These are phyloP conservation scores for Neofusicoccum sp. DNA, from an alignment of 2,329 filamentous ascomycete species.

Conservation along the genomic window DNA sequence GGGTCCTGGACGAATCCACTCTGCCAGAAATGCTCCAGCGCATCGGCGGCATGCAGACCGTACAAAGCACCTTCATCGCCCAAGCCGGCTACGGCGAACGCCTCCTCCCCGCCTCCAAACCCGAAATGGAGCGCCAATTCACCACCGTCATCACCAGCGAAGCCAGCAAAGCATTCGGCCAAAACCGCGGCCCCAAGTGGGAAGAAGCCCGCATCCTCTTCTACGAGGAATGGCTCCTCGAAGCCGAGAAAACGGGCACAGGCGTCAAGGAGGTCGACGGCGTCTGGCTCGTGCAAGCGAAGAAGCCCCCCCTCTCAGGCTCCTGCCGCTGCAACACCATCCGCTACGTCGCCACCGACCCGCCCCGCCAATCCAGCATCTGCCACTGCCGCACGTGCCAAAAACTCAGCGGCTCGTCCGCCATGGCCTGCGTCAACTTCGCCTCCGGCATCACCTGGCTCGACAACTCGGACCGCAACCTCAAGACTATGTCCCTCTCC, in stretches of 20 bases:
- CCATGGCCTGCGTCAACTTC: background rate
- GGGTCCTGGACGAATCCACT: conserved; percentile 34
- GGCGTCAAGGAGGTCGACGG: conserved; percentile 4
- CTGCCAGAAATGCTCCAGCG: conserved; percentile 29
- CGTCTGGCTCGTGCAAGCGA: background rate
- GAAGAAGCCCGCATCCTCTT: background rate
- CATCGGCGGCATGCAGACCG: background rate
- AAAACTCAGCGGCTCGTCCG: background rate
- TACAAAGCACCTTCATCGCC: background rate
- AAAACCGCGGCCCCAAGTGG: conserved; percentile 6
- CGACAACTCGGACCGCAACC: background rate
- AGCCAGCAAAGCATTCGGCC: background rate
- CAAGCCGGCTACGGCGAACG: background rate
- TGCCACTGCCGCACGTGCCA: conserved; percentile 13
- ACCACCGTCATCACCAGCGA: background rate
- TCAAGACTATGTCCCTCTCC: background rate
- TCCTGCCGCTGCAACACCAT: conserved; percentile 10
- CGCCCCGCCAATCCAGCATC: background rate
- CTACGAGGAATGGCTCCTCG: conserved; percentile 1
- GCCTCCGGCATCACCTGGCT: background rate
- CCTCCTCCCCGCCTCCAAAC: background rate
- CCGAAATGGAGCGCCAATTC: conserved; percentile 1
- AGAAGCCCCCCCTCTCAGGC: conserved; percentile 1
- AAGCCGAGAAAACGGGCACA: background rate
- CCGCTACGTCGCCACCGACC: background rate